Conservation (phyloP, 2,329 filamentous ascomycete genomes). For the Neospermospora avenae region DNA sequence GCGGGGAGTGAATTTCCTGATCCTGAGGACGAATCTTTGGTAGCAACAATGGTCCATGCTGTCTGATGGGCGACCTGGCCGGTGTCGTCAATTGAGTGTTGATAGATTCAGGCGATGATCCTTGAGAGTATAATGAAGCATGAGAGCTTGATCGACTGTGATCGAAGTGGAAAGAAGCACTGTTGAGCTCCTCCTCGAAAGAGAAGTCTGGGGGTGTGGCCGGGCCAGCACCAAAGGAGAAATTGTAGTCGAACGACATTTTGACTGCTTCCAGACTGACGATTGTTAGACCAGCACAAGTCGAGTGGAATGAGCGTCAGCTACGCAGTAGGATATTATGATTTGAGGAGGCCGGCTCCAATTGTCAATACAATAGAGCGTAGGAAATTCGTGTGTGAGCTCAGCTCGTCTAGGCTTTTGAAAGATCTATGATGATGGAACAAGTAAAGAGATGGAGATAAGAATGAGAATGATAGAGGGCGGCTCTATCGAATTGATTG, state of each 20-base stretch:
- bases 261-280: conserved; percentile 55
- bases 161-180: conserved; percentile 46
- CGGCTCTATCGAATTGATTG: conserved; percentile 27
- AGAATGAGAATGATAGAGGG: conserved; percentile 16
- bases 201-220: conserved; percentile 49
- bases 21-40: conserved; percentile 87
- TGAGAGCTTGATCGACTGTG: conserved; percentile 38
- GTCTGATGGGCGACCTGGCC: conserved; percentile 66
- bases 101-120: conserved; percentile 67
- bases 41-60: conserved; percentile 75
- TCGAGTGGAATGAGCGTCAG: conserved; percentile 3
- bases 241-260: conserved; percentile 60
- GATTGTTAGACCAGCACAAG: conserved; percentile 12
- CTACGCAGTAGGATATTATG: conserved; percentile 29
- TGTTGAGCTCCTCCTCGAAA: conserved; percentile 55
- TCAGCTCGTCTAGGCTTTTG: conserved; percentile 27
- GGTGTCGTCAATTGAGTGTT: conserved; percentile 69
- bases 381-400: conserved; percentile 34
- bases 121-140: conserved; percentile 58
- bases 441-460: conserved; percentile 12
- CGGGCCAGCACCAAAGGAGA: conserved; percentile 46
- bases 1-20: conserved; percentile 64
- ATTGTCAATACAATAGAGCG: conserved; percentile 20
- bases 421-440: conserved; percentile 26
- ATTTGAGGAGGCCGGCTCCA: conserved; percentile 34